Percentiles rank a stretch among this genome's conserved stretches.
These are phyloP conservation scores for Candida quercuum DNA, from an alignment of 805 yeast species.

Conservation along the genomic window DNA sequence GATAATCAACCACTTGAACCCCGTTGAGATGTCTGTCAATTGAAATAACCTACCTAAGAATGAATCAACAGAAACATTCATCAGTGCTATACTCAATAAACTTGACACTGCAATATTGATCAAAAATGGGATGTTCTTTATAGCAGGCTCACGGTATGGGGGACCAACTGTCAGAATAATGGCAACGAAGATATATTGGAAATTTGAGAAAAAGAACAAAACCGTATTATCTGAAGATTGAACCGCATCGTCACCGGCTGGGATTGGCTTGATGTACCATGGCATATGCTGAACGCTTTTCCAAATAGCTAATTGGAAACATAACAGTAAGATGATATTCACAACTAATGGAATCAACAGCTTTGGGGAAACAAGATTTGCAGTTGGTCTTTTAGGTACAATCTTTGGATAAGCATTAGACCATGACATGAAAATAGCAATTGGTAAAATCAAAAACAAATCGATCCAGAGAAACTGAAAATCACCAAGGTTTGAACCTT, in stretches of 20 bases:
- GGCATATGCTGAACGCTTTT: conserved; percentile 42
- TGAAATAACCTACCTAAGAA: conserved; percentile 69
- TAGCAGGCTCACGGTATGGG: conserved; percentile 80
- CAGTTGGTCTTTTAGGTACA: conserved; percentile 79
- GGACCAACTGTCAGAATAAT: conserved; percentile 85
- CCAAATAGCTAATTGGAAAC: conserved; percentile 74
- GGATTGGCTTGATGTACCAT: conserved; percentile 80
- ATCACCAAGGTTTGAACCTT: conserved; percentile 93
- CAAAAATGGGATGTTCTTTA: conserved; percentile 66
- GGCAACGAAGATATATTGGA: conserved; percentile 85
- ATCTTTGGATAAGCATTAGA: conserved; percentile 65
- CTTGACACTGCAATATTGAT: conserved; percentile 49
- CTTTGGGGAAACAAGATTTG: conserved; percentile 86
- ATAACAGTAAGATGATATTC: conserved; percentile 56
- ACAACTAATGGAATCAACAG: conserved; percentile 79
- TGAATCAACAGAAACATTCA: conserved; percentile 47
- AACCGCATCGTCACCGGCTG: conserved; percentile 78
- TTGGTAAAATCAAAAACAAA: conserved; percentile 81
- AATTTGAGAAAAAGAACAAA: conserved; percentile 72
- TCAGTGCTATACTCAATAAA: conserved; percentile 44
- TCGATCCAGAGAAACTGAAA: conserved; percentile 96
- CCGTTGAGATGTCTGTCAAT: conserved; percentile 51
- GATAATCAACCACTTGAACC: conserved; percentile 49
- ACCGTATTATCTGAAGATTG: conserved; percentile 87
- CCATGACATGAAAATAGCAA: conserved; percentile 98